These are phyloP conservation scores for Phialocephala subalpina DNA, from an alignment of 2,329 filamentous ascomycete genomes.

Conservation along the genomic window DNA sequence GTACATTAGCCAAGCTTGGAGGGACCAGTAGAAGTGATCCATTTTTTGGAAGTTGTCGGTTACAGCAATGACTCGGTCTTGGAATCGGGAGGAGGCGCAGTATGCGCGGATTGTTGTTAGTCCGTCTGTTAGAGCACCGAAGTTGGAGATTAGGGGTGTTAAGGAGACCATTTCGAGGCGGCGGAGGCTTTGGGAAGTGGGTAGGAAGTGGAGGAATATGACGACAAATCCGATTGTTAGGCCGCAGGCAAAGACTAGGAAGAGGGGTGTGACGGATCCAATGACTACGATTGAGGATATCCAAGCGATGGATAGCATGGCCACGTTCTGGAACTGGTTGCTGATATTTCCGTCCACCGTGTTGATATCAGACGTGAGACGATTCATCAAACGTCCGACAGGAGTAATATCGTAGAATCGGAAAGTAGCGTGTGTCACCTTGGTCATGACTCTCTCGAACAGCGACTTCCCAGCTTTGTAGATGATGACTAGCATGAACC, in stretches of 20 bases:
- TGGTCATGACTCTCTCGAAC: slow-evolving; percentile 75
- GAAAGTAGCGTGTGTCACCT: slow-evolving; percentile 82
- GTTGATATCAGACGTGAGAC: slow-evolving; percentile 88
- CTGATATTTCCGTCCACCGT: slow-evolving; percentile 90
- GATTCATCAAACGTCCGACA: slow-evolving; percentile 89
- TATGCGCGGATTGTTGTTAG: slow-evolving; percentile 88
- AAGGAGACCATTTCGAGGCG: slow-evolving; percentile 90
- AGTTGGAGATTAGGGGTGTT: slow-evolving; percentile 90
- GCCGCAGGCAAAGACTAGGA: slow-evolving; percentile 74
- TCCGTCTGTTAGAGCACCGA: slow-evolving; percentile 85
- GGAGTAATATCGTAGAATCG: slow-evolving; percentile 92
- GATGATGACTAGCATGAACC: slow-evolving; percentile 78
- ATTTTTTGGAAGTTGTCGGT: slow-evolving; percentile 93
- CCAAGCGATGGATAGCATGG: slow-evolving; percentile 76
- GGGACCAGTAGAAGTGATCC: slow-evolving; percentile 94
- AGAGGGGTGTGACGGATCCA: slow-evolving; percentile 77
- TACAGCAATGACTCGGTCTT: slow-evolving; percentile 79
- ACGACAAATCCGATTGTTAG: slow-evolving; percentile 75
- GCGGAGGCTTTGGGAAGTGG: slow-evolving; percentile 82
- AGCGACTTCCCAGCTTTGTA: slow-evolving; percentile 80
- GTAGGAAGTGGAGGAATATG: slow-evolving; percentile 80
- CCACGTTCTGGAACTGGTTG: slow-evolving; percentile 73
- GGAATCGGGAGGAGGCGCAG: slow-evolving; percentile 79
- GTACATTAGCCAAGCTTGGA: slow-evolving; percentile 85
- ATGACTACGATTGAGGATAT: slow-evolving; percentile 79